Evolutionary conservation across 768 basidiomycete genomes (phyloP), one percentile per base, ranked within the genome.

Genomic region (Saitozyma podzolica): DNA sequence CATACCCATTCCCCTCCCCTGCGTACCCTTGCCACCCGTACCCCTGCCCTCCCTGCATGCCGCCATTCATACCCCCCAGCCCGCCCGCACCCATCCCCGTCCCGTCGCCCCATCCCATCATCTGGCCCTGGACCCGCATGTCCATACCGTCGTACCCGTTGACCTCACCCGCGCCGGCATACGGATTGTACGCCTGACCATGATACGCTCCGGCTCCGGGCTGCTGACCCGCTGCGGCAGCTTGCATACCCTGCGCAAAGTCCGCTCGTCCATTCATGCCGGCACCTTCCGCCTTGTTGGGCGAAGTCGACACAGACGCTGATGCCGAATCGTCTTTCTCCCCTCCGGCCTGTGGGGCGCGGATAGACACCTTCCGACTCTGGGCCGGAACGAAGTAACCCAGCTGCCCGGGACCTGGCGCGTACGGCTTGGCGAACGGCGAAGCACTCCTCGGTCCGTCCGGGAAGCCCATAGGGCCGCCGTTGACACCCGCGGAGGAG

Each of bases 341-440:
- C 8, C 29, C 54, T 10, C 41, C 56, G 14, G 61, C 5, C 19
- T 45, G 11, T 3, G 72, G 68, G 14, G 55, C 39, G 20, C 67
- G 69, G 20, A 73, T 73, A 5, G 62, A 58, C 20, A 73, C 51
- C 37, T 65, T 67, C 50, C 52, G 54, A 20, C 58, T 50, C 54
- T 61, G 59, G 50, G 72, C 64, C 3, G 72, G 72, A 13, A 64
- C 58, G 52, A 73, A 73, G 50, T 68, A 70, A 6, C 57, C 66
- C 20, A 50, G 14, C 39, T 43, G 51, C 14, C 5, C 19, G 10
- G 59, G 51, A 6, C 39, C 19, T 3, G 39, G 40, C 13, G 40
- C 20, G 54, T 55, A 56, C 10, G 37, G 42, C 43, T 51, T 51
- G 13, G 40, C 16, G 40, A 59, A 66, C 8, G 64, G 64, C 39